Base-by-base conservation (phyloP, 1,284 basidiomycete genomes). In the Schizophyllum amplum region DNA sequence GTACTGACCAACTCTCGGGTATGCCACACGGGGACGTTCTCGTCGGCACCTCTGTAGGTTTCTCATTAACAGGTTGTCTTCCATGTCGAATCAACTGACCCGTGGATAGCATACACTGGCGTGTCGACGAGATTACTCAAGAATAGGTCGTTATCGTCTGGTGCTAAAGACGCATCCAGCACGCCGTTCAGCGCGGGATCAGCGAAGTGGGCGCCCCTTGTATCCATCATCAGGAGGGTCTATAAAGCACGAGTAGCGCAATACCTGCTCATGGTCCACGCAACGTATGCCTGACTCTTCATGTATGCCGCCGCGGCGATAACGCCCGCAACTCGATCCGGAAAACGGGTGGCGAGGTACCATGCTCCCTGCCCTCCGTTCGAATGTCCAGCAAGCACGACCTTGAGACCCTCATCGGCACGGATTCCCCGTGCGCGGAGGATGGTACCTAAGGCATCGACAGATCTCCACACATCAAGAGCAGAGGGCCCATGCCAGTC, bases 291-390 rank as follows among this genome's bases (percentile, higher is more conserved):
- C 62, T 93, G 89, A 1, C 92, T 90, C 64, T 92, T 94, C 64
- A 90, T 80, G 67, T 88, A 94, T 1, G 76, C 90, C 11, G 90
- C 81, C 0, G 87, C 88, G 17, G 88, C 81, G 7, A 92, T 72
- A 13, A 83, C 87, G 53, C 79, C 92, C 3, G 86, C 66, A 0
- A 92, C 79, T 46, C 80, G 76, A 67, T 95, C 92, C 0, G 93
- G 92, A 66, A 81, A 90, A 57, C 87, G 77, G 23, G 83, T 79
- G 1, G 88, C 82, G 4, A 87, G 66, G 67, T 92, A 86, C 89
- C 92, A 94, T 2, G 87, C 77, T 0, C 94, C 94, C 70, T 96
- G 94, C 2, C 93, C 94, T 7, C 94, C 94, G 67, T 97, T 97
- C 1, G 92, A 95, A 67, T 97, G 94, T 0, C 94, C 94, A 51